Evolutionary conservation across 805 yeast genomes (phyloP).

Genomic region (Myxozyma geophila): DNA sequence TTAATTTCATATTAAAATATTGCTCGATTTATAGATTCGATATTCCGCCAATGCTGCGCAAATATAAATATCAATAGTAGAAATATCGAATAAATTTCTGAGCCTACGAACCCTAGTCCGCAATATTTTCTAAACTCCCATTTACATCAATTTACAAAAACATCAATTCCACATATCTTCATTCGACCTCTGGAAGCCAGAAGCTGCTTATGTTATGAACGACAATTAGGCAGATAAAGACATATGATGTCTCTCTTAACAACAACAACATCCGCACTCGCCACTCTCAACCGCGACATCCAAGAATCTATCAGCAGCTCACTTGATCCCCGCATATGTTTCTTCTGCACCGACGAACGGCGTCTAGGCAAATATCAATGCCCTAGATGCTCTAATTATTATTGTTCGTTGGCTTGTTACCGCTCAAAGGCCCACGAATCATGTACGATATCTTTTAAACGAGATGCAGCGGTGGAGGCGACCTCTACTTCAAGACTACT

Average conservation of each 20-base stretch:
- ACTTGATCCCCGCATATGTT: slow-evolving; percentile 8
- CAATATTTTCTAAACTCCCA: too few relatives aligned
- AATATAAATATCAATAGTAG: too few relatives aligned
- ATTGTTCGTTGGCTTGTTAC: slow-evolving; percentile 32
- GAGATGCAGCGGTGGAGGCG: slow-evolving; percentile 9
- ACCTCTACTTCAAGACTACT: not conserved
- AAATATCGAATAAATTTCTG: too few relatives aligned
- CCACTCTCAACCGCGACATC: slow-evolving; percentile 7
- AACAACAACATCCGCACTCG: slow-evolving; percentile 2
- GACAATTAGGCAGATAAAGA: not conserved
- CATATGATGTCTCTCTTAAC: not conserved
- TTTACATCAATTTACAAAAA: too few relatives aligned
- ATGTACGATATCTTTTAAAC: slow-evolving; percentile 24
- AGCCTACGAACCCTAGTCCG: too few relatives aligned
- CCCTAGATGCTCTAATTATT: slow-evolving; percentile 28
- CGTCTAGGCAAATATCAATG: slow-evolving; percentile 27
- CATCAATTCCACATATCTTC: too few relatives aligned
- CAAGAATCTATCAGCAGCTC: slow-evolving; percentile 1
- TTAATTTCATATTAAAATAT: too few relatives aligned
- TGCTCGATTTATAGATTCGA: too few relatives aligned
- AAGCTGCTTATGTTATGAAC: not conserved
- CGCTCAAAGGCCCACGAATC: slow-evolving; percentile 10
- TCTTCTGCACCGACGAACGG: slow-evolving; percentile 1
- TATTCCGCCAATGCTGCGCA: too few relatives aligned
- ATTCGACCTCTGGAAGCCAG: not conserved